Evolutionary conservation across 176 grass and related monocot species (phyloP), one percentile per base, ranked within the genome.

Genomic region (Luzula sylvatica): DNA sequence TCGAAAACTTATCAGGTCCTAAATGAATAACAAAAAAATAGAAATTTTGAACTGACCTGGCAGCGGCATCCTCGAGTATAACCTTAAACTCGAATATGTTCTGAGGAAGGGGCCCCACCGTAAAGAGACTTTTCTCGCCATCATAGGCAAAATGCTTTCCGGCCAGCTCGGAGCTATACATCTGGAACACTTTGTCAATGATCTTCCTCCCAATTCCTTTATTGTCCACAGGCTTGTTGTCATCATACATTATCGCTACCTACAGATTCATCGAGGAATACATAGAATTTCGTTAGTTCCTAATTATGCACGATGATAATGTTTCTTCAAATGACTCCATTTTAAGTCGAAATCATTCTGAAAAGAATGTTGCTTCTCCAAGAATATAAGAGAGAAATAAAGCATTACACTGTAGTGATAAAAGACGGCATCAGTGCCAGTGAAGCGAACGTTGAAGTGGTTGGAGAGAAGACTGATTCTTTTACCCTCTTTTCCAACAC

Each of bases 101-200:
- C 61, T 84, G 89, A 55, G 80, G 83, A 41, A 95, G 66, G 65
- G 79, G 72, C 1, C 83, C 89, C 28, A 88, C 75, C 40, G 83
- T 88, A 61, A 95, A 95, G 61, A 95, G 57, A 46, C 69, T 84
- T 67, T 88, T 95, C 41, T 87, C 83, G 19, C 89, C 89, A 72
- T 95, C 89, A 30, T 84, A 95, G 26, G 76, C 89, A 73, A 95
- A 88, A 23, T 78, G 68, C 61, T 95, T 95, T 44, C 79, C 79
- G 17, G 48, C 65, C 80, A 95, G 69, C 45, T 95, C 88, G 53
- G 79, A 81, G 65, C 75, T 56, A 20, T 94, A 94, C 52, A 74
- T 87, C 29, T 87, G 79, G 53, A 79, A 57, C 42, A 95, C 27
- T 54, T 81, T 95, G 45, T 88, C 79, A 21, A 95, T 69, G 30